A percentile compares a stretch with the other conserved stretches of the same genome.
Conservation (phyloP, 371 early-diverging fungal species). For the Actinomucor elegans region DNA sequence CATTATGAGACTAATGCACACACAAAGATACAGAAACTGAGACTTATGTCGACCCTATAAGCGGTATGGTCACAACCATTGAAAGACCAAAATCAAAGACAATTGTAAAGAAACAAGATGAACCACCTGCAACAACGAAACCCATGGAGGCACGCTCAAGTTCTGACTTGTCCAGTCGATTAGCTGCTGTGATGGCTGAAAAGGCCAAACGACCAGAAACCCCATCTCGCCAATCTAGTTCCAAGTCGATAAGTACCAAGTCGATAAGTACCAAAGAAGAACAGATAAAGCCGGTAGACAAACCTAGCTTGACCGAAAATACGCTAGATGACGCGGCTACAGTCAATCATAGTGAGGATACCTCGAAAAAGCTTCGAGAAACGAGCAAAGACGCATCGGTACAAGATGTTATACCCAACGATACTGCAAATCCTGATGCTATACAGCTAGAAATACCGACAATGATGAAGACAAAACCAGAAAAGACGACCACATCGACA, state of each 20-base stretch:
- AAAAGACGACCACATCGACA: not conserved
- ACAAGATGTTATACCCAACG: not conserved
- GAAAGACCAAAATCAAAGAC: conserved; percentile 16
- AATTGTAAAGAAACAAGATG: not conserved
- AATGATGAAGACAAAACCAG: not conserved
- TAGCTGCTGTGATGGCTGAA: conserved; percentile 39
- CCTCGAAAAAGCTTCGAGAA: too few relatives aligned
- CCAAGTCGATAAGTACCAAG: not conserved
- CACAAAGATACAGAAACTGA: conserved; percentile 33
- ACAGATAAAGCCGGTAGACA: not conserved
- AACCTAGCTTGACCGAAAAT: not conserved
- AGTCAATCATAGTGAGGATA: not conserved
- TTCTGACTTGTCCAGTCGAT: conserved; percentile 42
- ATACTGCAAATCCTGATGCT: not conserved
- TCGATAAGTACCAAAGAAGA: not conserved
- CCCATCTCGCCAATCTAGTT: not conserved
- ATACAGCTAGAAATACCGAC: not conserved
- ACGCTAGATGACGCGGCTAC: too few relatives aligned
- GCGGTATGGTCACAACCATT: conserved; percentile 47
- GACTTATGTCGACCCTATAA: conserved; percentile 50
- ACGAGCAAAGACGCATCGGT: not conserved
- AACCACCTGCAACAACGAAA: not conserved
- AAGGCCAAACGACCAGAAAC: conserved; percentile 1
- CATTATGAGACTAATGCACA: not conserved
- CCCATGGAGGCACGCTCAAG: conserved; percentile 20